These are phyloP conservation scores for Eimeria acervulina DNA, from an alignment of 169 alveolate genomes.

Conservation along the genomic window DNA sequence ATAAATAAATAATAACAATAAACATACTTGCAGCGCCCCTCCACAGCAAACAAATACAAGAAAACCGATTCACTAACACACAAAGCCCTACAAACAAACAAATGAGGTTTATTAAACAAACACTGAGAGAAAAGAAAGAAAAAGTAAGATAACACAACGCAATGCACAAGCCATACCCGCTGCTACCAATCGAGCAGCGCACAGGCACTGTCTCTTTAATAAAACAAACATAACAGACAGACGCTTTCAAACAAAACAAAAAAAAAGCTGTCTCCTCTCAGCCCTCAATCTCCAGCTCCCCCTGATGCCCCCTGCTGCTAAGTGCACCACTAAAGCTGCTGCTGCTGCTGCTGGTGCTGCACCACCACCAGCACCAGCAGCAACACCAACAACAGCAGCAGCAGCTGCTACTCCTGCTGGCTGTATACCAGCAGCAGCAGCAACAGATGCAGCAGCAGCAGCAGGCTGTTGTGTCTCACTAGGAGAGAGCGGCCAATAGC, in stretches of 20 bases:
- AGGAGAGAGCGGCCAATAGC: conserved; percentile 88
- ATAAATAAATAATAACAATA: too few species aligned
- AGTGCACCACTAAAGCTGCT: neutral
- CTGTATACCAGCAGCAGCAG: neutral
- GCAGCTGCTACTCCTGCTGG: neutral
- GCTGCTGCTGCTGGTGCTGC: neutral
- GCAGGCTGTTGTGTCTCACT: conserved; percentile 81
- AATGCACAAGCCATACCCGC: too few species aligned
- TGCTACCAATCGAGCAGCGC: too few species aligned
- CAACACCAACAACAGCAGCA: neutral
- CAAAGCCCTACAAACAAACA: too few species aligned
- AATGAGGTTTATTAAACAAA: too few species aligned
- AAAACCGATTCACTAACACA: too few species aligned
- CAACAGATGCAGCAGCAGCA: neutral
- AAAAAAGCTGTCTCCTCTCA: neutral
- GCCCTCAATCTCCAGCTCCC: too few species aligned
- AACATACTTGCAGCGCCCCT: too few species aligned
- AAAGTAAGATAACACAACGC: too few species aligned
- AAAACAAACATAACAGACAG: neutral
- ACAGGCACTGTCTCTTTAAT: neutral
- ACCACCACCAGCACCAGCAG: neutral
- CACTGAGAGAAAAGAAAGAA: too few species aligned
- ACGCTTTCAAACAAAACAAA: neutral
- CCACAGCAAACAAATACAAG: too few species aligned
- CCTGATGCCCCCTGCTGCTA: neutral